phyloP scores from a whole-genome alignment of 2,329 filamentous ascomycete genomes.

The Aspergillus bombycis region DNA sequence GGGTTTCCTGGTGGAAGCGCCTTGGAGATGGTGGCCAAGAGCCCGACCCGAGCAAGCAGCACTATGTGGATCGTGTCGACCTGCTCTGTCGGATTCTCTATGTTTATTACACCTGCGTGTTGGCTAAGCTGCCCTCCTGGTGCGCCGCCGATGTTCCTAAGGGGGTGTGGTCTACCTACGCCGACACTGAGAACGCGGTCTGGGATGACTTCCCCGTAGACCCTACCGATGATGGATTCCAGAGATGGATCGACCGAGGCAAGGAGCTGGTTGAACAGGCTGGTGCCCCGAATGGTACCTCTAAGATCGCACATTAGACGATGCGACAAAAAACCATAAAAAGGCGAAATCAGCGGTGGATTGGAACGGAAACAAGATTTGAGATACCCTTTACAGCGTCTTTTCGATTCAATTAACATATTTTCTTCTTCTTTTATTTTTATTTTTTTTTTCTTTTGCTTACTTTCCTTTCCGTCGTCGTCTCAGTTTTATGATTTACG shows the following conservation, averaged over 20 bases:
- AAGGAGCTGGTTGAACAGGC: conserved; percentile 44
- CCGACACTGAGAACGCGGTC: conserved; percentile 43
- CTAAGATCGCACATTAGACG: conserved; percentile 24
- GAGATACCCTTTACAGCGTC: conserved; percentile 41
- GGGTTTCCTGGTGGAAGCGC: conserved; percentile 49
- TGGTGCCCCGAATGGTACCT: conserved; percentile 37
- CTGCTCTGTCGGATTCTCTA: conserved; percentile 49
- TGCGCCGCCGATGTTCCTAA: conserved; percentile 40
- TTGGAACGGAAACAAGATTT: conserved; percentile 33
- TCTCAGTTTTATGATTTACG: conserved; percentile 14
- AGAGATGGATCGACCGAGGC: conserved; percentile 45
- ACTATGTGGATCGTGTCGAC: conserved; percentile 45
- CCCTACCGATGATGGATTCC: conserved; percentile 44
- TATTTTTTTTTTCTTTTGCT: not conserved
- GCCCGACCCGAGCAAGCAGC: conserved; percentile 41
- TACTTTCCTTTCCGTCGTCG: conserved; percentile 13
- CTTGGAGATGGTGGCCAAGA: conserved; percentile 43
- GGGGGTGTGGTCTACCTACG: conserved; percentile 46
- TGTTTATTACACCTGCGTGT: conserved; percentile 50
- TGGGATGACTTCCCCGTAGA: conserved; percentile 49
- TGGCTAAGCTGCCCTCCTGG: conserved; percentile 47
- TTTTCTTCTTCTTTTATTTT: no score
- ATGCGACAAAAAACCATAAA: not conserved
- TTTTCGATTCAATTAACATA: not conserved
- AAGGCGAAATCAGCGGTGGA: conserved; percentile 16